Evolutionary conservation across 768 basidiomycete species (phyloP), one percentile per base, ranked within the genome.

Genomic region (Daedalea quercina): DNA sequence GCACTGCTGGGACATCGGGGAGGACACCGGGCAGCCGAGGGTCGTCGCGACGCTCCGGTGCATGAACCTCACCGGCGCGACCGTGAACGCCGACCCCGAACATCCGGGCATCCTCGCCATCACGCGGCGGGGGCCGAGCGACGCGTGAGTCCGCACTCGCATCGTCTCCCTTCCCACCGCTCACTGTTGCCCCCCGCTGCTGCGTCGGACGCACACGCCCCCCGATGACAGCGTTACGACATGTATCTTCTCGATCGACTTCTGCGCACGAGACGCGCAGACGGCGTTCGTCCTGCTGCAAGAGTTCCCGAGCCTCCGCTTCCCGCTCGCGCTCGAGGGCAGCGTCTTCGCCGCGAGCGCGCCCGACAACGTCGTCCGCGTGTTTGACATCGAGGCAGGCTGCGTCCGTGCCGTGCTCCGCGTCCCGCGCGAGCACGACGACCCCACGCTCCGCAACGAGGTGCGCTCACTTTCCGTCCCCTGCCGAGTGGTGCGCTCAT

Each of bases 1-100:
- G 24, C 78, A 80, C 35, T 81, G 81, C 57, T 85, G 84, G 84
- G 79, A 85, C 56, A 43, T 82, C 9, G 45, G 61, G 0, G 9
- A 63, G 0, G 37, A 15, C 7, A 40, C 13, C 7, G 37, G 19
- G 15, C 8, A 40, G 37, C 37, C 19, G 37, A 56, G 47, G 8
- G 79, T 76, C 55, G 60, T 81, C 31, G 81, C 81, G 1, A 60
- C 66, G 4, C 70, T 72, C 60, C 57, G 26, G 71, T 76, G 40
- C 65, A 70, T n/a, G 52, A 52, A 15, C 53, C 51, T 49, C 51
- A 31, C 31, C 9, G 52, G 73, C 76, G 63, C 79, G 56, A 69
- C 70, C 6, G 65, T 82, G 37, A 84, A 82, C 52, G 68, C 71
- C 2, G 70, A 71, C 31, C 57, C 64, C 0, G 55, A 54, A 13